phyloP scores from a whole-genome alignment of 257 asterid genomes.

The Solanum appendiculatum region DNA sequence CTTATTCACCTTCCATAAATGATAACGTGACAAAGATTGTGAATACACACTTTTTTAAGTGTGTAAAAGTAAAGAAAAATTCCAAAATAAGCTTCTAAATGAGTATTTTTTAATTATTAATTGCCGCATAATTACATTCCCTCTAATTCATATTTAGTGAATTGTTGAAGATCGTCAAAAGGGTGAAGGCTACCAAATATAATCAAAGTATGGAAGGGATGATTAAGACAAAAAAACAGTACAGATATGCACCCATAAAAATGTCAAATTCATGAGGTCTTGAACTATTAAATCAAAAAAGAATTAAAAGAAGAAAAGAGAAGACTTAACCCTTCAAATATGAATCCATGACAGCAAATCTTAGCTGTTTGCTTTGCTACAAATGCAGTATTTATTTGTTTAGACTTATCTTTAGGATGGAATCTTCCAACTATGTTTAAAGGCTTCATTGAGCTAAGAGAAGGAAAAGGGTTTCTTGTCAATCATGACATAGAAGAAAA shows the following conservation, averaged over 20 bases:
- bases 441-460: conserved; percentile 17
- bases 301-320: neutral
- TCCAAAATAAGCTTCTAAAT: neutral
- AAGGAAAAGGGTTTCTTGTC: neutral
- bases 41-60: neutral
- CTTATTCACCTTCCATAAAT: neutral
- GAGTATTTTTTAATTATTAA: neutral
- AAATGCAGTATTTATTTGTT: conserved; percentile 26
- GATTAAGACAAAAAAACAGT: no score
- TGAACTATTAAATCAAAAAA: neutral
- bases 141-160: neutral
- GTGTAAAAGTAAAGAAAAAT: neutral
- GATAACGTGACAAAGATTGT: neutral
- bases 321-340: neutral
- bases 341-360: conserved; percentile 46
- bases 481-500: conserved; percentile 5
- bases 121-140: neutral
- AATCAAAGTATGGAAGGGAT: no score
- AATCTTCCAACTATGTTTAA: conserved; percentile 33
- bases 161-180: no score
- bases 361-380: conserved; percentile 40
- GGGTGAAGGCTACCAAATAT: no score
- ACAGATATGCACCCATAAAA: neutral
- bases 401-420: conserved; percentile 48
- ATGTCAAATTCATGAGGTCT: neutral